phyloP scores from a whole-genome alignment of 2,329 filamentous ascomycete species.

The Westerdykella ornata region DNA sequence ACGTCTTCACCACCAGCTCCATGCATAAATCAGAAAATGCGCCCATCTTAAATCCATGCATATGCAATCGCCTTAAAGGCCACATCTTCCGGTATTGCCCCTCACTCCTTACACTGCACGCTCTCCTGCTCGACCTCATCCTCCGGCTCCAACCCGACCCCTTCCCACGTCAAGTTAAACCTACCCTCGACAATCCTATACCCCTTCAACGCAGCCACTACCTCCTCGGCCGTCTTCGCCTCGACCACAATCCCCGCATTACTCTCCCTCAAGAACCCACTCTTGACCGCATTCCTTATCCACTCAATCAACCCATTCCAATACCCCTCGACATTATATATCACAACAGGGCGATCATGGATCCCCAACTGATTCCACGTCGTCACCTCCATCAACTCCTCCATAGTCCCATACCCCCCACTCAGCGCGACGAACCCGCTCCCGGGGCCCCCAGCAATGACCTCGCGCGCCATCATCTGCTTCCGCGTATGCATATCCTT shows the following conservation, averaged over 20 bases:
- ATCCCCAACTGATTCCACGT: slow-evolving; percentile 98
- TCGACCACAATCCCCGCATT: slow-evolving; percentile 75
- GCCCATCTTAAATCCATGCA: too few species aligned
- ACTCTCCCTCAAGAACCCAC: slow-evolving; percentile 66
- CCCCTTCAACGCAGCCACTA: slow-evolving; percentile 60
- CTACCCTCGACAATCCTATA: slow-evolving; percentile 71
- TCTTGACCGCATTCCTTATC: slow-evolving; percentile 67
- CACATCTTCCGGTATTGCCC: too few species aligned
- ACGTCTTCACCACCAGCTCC: too few species aligned
- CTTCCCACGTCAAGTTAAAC: slow-evolving; percentile 73
- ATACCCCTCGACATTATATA: slow-evolving; percentile 84
- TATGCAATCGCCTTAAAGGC: too few species aligned
- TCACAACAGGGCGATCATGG: slow-evolving; percentile 65
- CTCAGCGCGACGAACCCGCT: slow-evolving; percentile 83
- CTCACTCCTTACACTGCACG: too few species aligned
- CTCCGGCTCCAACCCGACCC: slow-evolving; percentile 1
- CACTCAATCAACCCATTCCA: slow-evolving; percentile 82
- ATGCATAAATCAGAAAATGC: too few species aligned
- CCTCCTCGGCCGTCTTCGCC: slow-evolving; percentile 64
- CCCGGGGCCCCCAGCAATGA: slow-evolving; percentile 72
- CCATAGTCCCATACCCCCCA: slow-evolving; percentile 89
- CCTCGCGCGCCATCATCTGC: slow-evolving; percentile 83
- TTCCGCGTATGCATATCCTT: slow-evolving; percentile 96
- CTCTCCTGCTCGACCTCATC: neutral
- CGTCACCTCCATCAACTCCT: slow-evolving; percentile 86